Conservation (phyloP, 1,284 basidiomycete species). For the Agroathelia rolfsii region DNA sequence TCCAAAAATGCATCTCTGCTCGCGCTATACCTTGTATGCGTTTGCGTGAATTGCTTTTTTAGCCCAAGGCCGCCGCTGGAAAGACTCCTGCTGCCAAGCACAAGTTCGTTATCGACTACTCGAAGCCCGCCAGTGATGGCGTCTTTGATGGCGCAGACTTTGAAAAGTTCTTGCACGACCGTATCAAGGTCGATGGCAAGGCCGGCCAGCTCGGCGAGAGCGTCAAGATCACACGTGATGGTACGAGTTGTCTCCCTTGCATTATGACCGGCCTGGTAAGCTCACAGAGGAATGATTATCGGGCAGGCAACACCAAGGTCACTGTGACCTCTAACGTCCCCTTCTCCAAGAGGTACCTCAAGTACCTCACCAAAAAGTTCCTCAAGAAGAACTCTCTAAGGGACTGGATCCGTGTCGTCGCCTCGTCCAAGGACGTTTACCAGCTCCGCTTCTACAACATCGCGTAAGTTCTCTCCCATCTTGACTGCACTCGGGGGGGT, state of each 20-base stretch:
- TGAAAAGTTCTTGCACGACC: slow-evolving; percentile 90
- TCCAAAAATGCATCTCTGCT: too few relatives aligned
- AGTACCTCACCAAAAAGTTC: slow-evolving; percentile 95
- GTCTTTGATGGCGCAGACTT: slow-evolving; percentile 89
- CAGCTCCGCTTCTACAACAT: slow-evolving; percentile 93
- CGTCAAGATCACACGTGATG: slow-evolving; percentile 75
- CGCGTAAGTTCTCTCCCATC: slow-evolving; percentile 44
- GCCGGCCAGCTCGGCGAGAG: slow-evolving; percentile 81
- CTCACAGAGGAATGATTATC: slow-evolving; percentile 4
- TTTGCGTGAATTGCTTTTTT: slow-evolving; percentile 23
- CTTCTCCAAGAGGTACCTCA: slow-evolving; percentile 88
- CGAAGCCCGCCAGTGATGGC: slow-evolving; percentile 82
- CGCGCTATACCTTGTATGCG: too few relatives aligned
- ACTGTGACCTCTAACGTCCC: slow-evolving; percentile 75
- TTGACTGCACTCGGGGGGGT: too few relatives aligned
- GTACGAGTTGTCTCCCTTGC: slow-evolving; percentile 31
- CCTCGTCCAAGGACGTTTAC: slow-evolving; percentile 83
- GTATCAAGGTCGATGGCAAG: slow-evolving; percentile 81
- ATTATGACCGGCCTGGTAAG: slow-evolving; percentile 7
- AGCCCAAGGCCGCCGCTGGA: slow-evolving; percentile 62
- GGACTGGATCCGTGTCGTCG: slow-evolving; percentile 86
- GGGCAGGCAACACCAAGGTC: slow-evolving; percentile 61
- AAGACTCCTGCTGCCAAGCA: slow-evolving; percentile 67
- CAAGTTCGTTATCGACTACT: slow-evolving; percentile 94
- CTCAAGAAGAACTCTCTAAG: slow-evolving; percentile 84